A percentile compares a stretch with the other conserved stretches of the same genome.
phyloP scores from a whole-genome alignment of 352 stramenopile genomes.

The Phytopythium ostracodes region DNA sequence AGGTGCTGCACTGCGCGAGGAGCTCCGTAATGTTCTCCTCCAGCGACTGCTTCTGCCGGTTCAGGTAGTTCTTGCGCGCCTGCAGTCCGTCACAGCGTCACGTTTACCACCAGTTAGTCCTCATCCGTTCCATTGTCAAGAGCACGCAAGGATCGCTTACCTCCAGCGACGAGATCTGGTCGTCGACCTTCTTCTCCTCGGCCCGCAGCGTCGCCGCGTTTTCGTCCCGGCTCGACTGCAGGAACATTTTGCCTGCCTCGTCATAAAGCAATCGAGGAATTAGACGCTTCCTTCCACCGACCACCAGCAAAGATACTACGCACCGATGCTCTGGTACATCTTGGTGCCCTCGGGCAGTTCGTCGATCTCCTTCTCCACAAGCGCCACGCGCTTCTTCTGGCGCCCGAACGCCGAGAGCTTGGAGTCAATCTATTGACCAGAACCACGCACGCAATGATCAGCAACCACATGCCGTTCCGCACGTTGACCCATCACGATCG shows the following conservation, averaged over 20 bases:
- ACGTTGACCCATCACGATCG: background rate
- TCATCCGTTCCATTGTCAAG: background rate
- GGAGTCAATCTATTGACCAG: conserved; percentile 48
- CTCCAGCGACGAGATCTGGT: conserved; percentile 71
- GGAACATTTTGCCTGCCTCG: conserved; percentile 66
- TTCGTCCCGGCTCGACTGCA: conserved; percentile 51
- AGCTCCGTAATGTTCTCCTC: conserved; percentile 85
- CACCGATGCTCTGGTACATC: conserved; percentile 71
- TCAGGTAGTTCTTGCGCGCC: conserved; percentile 78
- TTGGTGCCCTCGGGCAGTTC: conserved; percentile 56
- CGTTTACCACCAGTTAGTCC: background rate
- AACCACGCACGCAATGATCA: too few species aligned
- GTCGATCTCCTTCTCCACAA: conserved; percentile 67
- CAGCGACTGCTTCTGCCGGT: conserved; percentile 71
- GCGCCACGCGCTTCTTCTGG: conserved; percentile 73
- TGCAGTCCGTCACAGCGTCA: conserved; percentile 7
- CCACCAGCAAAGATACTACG: background rate
- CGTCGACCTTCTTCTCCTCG: conserved; percentile 55
- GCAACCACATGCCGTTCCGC: background rate
- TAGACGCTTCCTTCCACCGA: background rate
- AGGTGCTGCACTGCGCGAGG: conserved; percentile 58
- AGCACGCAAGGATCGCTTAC: conserved; percentile 11
- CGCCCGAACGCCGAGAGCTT: conserved; percentile 54
- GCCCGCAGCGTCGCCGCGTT: conserved; percentile 52
- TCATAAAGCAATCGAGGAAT: background rate